These are phyloP conservation scores for Fusarium sp. DNA, from an alignment of 2,329 filamentous ascomycete genomes.

Conservation along the genomic window DNA sequence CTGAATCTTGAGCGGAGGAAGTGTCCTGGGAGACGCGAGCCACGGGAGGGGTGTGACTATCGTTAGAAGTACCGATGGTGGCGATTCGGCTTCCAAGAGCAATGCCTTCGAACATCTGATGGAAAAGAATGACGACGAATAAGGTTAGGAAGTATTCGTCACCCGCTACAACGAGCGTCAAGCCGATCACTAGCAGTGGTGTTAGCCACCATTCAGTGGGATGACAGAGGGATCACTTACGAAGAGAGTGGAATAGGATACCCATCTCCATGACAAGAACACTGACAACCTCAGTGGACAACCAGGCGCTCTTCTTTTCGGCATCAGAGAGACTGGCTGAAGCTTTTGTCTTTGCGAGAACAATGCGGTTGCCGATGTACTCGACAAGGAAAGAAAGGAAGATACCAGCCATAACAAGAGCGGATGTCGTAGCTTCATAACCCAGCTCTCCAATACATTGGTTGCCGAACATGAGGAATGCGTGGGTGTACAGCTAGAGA, in stretches of 20 bases:
- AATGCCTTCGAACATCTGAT: conserved; percentile 81
- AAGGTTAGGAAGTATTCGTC: conserved; percentile 65
- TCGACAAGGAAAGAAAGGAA: conserved; percentile 78
- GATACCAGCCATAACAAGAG: conserved; percentile 77
- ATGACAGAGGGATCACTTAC: conserved; percentile 50
- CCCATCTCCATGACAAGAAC: conserved; percentile 77
- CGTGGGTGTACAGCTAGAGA: conserved; percentile 74
- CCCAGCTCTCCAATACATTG: conserved; percentile 70
- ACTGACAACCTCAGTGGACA: conserved; percentile 60
- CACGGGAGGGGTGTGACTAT: conserved; percentile 28
- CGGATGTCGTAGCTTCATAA: conserved; percentile 74
- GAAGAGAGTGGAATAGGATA: conserved; percentile 77
- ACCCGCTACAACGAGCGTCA: conserved; percentile 68
- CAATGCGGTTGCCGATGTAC: conserved; percentile 68
- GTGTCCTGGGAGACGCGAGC: conserved; percentile 32
- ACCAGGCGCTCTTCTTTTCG: conserved; percentile 37
- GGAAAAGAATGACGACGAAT: conserved; percentile 76
- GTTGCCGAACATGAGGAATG: conserved; percentile 75
- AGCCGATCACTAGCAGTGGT: conserved; percentile 62
- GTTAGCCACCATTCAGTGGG: not conserved
- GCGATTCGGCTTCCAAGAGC: conserved; percentile 77
- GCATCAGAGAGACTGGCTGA: conserved; percentile 36
- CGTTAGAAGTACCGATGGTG: conserved; percentile 53
- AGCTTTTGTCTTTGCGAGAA: conserved; percentile 49
- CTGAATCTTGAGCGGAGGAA: conserved; percentile 28